These are phyloP conservation scores for Salvia miltiorrhiza DNA, from an alignment of 257 asterid genomes.

Conservation along the genomic window DNA sequence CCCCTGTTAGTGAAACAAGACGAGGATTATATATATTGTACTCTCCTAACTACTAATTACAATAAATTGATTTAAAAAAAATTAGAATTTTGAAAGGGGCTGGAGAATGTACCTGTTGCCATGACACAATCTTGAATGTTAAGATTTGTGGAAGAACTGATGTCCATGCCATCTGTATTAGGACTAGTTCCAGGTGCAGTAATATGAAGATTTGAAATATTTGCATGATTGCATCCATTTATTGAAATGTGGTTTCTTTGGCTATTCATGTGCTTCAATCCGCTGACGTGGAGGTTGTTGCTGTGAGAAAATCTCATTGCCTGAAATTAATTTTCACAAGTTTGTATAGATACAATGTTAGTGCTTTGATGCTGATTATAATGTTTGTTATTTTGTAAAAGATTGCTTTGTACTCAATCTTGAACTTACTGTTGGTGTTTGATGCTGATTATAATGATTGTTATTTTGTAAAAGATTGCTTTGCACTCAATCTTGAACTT, in stretches of 20 bases:
- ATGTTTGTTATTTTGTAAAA: neutral
- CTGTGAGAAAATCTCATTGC: slow-evolving; percentile 16
- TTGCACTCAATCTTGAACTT: neutral
- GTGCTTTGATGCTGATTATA: neutral
- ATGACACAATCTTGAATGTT: slow-evolving; percentile 6
- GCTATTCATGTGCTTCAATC: slow-evolving; percentile 19
- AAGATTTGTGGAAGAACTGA: slow-evolving; percentile 3
- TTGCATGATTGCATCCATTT: neutral
- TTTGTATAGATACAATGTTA: too few relatives aligned
- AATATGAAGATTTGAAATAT: too few relatives aligned
- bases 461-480: neutral
- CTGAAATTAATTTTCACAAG: neutral
- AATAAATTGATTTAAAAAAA: neutral
- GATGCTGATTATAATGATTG: too few relatives aligned
- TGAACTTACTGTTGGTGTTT: too few relatives aligned
- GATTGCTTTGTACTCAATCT: neutral
- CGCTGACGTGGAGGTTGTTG: neutral
- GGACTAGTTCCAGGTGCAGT: slow-evolving; percentile 14
- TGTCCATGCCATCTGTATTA: slow-evolving; percentile 19
- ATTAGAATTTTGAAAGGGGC: neutral
- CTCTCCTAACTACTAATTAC: neutral
- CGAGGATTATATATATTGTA: neutral
- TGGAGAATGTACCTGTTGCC: slow-evolving; percentile 13
- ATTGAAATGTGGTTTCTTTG: slow-evolving; percentile 15
- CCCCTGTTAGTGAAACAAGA: neutral